These are phyloP conservation scores for Pichia cabralensis DNA, from an alignment of 805 yeast genomes.

Conservation along the genomic window DNA sequence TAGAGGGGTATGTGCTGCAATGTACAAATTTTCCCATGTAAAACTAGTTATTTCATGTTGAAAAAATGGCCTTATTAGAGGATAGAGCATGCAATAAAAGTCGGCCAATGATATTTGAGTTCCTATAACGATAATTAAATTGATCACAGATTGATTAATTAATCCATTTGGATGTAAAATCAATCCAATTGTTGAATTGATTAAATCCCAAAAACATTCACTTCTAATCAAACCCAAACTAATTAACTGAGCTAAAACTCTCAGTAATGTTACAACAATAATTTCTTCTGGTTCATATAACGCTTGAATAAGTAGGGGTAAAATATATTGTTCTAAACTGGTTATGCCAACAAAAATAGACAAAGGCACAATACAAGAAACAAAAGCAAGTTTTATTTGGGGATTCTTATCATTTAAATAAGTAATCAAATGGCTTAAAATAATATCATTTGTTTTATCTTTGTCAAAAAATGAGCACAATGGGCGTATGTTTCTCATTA, in stretches of 20 bases:
- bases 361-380: slow-evolving; percentile 60
- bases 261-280: slow-evolving; percentile 62
- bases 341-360: slow-evolving; percentile 75
- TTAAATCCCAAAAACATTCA: slow-evolving; percentile 44
- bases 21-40: slow-evolving; percentile 53
- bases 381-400: slow-evolving; percentile 57
- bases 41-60: slow-evolving; percentile 67
- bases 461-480: slow-evolving; percentile 77
- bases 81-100: slow-evolving; percentile 71
- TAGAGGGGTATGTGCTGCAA: slow-evolving; percentile 59
- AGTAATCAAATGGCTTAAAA: slow-evolving; percentile 84
- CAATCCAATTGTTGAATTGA: slow-evolving; percentile 42
- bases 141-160: slow-evolving; percentile 62
- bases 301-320: slow-evolving; percentile 79
- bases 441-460: slow-evolving; percentile 79
- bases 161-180: slow-evolving; percentile 80
- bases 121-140: slow-evolving; percentile 52
- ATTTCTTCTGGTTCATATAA: slow-evolving; percentile 76
- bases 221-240: slow-evolving; percentile 47
- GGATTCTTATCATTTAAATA: slow-evolving; percentile 75
- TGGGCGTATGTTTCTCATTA: slow-evolving; percentile 63
- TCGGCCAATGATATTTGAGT: slow-evolving; percentile 65
- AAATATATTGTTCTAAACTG: slow-evolving; percentile 75
- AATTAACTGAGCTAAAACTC: slow-evolving; percentile 44
- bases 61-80: slow-evolving; percentile 66